Evolutionary conservation across 495 filamentous ascomycete genomes (phyloP), one percentile per base, ranked within the genome.

Genomic region (Annulohypoxylon bovei): DNA sequence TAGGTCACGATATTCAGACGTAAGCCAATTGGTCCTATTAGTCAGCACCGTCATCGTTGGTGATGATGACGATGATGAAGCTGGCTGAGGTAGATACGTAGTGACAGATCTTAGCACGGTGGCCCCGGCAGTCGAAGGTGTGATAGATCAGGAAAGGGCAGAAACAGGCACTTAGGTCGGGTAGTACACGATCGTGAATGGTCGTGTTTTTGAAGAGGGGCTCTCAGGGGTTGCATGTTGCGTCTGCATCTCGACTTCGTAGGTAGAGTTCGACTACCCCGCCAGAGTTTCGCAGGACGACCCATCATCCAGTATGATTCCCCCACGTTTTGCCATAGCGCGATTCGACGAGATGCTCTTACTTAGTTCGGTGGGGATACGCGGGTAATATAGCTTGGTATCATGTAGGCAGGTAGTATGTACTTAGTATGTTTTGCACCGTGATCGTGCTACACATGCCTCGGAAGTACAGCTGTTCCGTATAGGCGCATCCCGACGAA

Each of bases 311-410:
- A 79, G 68, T 75, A 62, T 62, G 14, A 70, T 73, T 76, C 67
- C 77, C 75, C 78, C 78, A 78, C 75, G 78, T 78, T 78, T 70
- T 75, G 42, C 47, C 28, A 70, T 74, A 68, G 67, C 46, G 67
- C 69, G 70, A 72, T 65, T 69, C 68, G 71, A 73, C 54, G 58
- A 67, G 49, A 65, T 23, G 37, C 52, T 62, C 62, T 54, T 50
- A 50, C 65, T 54, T 70, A 65, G 55, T 40, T 60, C 32, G 61
- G 67, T 71, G 64, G 69, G 57, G 69, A 68, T 53, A 27, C 20
- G 47, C 57, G 33, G 58, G 54, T 50, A 53, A 46, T n/a, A 58
- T 46, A 71, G 40, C 52, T 27, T 58, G 35, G 50, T 64, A 47
- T 25, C 7, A 54, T 63, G 52, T 25, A 39, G 49, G 12, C 28